Evolutionary conservation across 2,329 filamentous ascomycete species (phyloP).

Genomic region (Cladophialophora yegresii): DNA sequence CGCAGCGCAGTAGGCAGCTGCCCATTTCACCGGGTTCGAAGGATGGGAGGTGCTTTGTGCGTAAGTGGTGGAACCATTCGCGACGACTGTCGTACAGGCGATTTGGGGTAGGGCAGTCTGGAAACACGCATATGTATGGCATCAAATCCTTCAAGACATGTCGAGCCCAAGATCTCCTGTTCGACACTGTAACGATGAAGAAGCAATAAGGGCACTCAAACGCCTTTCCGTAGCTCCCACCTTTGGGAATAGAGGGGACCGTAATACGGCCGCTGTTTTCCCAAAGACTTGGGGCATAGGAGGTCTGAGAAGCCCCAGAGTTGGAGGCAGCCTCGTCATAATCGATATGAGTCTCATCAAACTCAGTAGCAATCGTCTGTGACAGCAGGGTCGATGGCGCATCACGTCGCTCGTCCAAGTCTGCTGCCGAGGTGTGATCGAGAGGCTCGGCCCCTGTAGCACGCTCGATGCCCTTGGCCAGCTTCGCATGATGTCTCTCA

Average conservation of each 20-base stretch:
- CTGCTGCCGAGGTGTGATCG: neutral
- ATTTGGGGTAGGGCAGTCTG: conserved; percentile 32
- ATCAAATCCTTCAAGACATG: conserved; percentile 47
- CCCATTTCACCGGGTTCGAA: neutral
- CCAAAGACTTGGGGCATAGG: conserved; percentile 38
- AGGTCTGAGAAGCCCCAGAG: conserved; percentile 38
- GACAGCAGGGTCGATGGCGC: conserved; percentile 11
- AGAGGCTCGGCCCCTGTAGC: neutral
- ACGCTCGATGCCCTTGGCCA: conserved; percentile 37
- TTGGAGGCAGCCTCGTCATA: conserved; percentile 2
- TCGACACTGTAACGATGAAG: conserved; percentile 40
- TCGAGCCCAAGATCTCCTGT: conserved; percentile 41
- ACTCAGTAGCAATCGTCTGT: conserved; percentile 17
- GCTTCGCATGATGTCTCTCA: conserved; percentile 42
- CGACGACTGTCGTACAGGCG: conserved; percentile 29
- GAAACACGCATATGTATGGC: conserved; percentile 44
- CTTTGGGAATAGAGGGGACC: conserved; percentile 38
- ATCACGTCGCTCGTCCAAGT: neutral
- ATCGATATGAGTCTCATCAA: conserved; percentile 8
- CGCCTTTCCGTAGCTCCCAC: conserved; percentile 30
- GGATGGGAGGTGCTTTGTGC: neutral
- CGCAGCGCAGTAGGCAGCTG: conserved; percentile 11
- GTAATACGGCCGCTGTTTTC: conserved; percentile 12
- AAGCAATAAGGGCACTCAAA: conserved; percentile 50
- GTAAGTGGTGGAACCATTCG: conserved; percentile 20